Evolutionary conservation across 1,139 yeast species (phyloP).

Genomic region (Scheffersomyces segobiensis): DNA sequence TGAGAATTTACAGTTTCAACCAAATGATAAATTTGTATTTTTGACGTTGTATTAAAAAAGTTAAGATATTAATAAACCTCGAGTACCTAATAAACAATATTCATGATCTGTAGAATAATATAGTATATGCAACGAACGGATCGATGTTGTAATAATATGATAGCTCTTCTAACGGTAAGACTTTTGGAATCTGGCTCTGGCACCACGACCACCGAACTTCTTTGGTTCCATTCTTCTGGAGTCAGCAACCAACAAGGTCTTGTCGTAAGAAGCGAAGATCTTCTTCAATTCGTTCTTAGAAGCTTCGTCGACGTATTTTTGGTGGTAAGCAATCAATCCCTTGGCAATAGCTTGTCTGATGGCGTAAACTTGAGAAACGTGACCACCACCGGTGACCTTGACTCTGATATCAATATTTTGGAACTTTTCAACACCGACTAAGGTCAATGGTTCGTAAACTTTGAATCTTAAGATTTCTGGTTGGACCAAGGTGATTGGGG

Average conservation of each 20-base stretch:
- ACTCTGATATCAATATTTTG: constrained; percentile 98
- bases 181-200: constrained; percentile 99
- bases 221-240: constrained; percentile 99
- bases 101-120: constrained; percentile 9
- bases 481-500: constrained; percentile 98
- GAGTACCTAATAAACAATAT: constrained; percentile 15
- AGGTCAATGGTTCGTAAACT: constrained; percentile 98
- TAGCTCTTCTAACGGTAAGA: constrained; percentile 87
- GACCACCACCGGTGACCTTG: constrained; percentile 99
- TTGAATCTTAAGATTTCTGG: constrained; percentile 99
- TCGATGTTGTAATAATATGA: constrained; percentile 12
- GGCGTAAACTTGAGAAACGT: constrained; percentile 99
- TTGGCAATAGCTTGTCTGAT: constrained; percentile 99
- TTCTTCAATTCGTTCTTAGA: constrained; percentile 99
- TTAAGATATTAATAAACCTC: constrained; percentile 10
- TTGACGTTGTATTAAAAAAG: constrained; percentile 13
- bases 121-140: constrained; percentile 4
- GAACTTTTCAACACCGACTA: constrained; percentile 98
- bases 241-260: constrained; percentile 99
- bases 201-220: constrained; percentile 99
- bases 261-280: constrained; percentile 96
- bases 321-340: constrained; percentile 99
- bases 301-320: constrained; percentile 98
- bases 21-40: background rate
- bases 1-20: background rate